Evolutionary conservation across 2,329 filamentous ascomycete genomes (phyloP), one percentile per base, ranked within the genome.

Genomic region (Metarhizium humberi): DNA sequence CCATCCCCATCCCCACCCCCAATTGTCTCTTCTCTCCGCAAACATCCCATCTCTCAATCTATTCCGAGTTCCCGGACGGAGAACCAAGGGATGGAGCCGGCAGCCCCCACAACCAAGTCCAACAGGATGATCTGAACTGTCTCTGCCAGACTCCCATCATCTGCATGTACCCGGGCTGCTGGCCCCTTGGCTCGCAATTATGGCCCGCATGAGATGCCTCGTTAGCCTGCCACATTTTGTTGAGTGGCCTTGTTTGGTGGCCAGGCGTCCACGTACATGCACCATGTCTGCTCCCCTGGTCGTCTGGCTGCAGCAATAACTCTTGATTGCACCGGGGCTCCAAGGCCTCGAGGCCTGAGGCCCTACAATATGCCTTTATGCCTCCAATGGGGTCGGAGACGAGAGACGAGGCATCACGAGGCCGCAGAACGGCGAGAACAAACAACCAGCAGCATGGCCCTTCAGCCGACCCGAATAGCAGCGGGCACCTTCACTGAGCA

Each of bases 1-100:
- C 42, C n/a, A 6, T n/a, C 40, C 40, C 42, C n/a, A 10, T 20
- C 25, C 47, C 30, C 25, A n/a, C 20, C 29, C 34, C 25, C 25
- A 25, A 20, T 18, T 48, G 43, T 55, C 54, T 52, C 54, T 55
- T 52, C 49, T 55, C 54, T 55, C 50, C 54, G 54, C 54, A 48
- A 32, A 51, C 25, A 14, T 32, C n/a, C 38, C 14, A 53, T 25
- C 51, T 10, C 6, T 8, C 38, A 13, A 11, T 40, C 5, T 16
- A 40, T 40, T 5, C 38, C 13, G 32, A 34, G 2, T 7, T 34
- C 6, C 6, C 32, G 2, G 7, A 7, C 32, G 32, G 1, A 34
- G 32, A 7, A 10, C 14, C 38, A 16, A 40, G 11, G 13, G 38
- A 16, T 40, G 11, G 38, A n/a, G 38, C 38, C 38, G 38, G 14